Base-by-base conservation (phyloP, 2,329 filamentous ascomycete genomes). In the Zymoseptoria brevis region DNA sequence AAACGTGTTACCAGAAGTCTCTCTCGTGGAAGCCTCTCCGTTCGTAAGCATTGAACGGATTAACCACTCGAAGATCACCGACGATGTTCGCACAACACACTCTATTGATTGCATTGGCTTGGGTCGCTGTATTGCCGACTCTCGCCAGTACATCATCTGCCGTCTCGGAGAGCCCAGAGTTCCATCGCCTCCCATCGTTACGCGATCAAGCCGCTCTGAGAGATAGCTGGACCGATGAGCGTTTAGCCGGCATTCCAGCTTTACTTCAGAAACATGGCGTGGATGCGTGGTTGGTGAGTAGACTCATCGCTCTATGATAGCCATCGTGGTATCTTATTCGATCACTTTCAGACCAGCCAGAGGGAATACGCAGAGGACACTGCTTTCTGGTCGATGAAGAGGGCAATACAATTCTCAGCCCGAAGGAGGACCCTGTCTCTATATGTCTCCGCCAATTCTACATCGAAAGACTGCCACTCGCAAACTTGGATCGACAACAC, bases 351-450 rank as follows among this genome's bases (percentile, higher is more conserved):
- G 61, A 56, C 63, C 54, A 59, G 54, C n/a, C 64, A 65, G 55
- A 59, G 59, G 21, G 64, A 66, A 50, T 64, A 66, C 35, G 63
- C 61, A 11, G 61, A 66, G 54, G 64, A 66, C 53, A 66, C 63
- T 3, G 56, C 60, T 2, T 66, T 66, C 63, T 65, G 64, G 64
- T 65, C 63, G 16, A 59, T 64, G 54, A 66, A 65, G 53, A 35
- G 57, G n/a, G 61, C 64, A 8, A 55, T 26, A 9, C 64, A 65
- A 41, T 66, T 63, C 57, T 63, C 64, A 13, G 64, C 64, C 24
- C 56, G 62, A 30, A 57, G 63, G 21, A 56, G 64, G 19, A 66
- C 64, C 1, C 56, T 63, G 2, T 62, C 57, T 9, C 54, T 66
- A 30, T 66, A 60, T 58, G 63, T 66, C 52, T 51, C 61, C 48